phyloP scores from a whole-genome alignment of 2,329 filamentous ascomycete genomes.

The Curvularia verruculosa region DNA sequence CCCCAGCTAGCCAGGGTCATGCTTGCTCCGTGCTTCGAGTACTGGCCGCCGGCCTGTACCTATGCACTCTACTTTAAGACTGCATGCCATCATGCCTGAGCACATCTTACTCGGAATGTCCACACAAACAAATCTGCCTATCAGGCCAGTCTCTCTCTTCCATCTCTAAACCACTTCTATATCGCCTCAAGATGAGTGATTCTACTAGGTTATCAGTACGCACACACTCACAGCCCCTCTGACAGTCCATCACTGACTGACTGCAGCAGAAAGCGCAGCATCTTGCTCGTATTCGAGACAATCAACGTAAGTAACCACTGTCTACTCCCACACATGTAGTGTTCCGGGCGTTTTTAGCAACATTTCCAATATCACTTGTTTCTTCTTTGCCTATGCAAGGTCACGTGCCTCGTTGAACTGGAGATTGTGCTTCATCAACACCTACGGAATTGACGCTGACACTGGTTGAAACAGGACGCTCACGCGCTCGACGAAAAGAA shows the following conservation, averaged over 20 bases:
- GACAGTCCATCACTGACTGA: conserved; percentile 10
- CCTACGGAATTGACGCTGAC: conserved; percentile 14
- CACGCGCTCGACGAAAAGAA: conserved; percentile 74
- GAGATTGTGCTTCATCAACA: neutral
- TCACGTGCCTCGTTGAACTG: neutral
- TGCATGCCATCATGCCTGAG: conserved; percentile 27
- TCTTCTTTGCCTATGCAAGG: neutral
- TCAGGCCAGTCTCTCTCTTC: conserved; percentile 18
- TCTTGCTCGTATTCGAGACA: conserved; percentile 71
- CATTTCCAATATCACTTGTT: neutral
- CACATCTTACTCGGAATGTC: conserved; percentile 30
- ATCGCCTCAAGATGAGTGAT: conserved; percentile 38
- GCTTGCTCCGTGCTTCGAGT: conserved; percentile 17
- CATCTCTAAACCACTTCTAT: conserved; percentile 11
- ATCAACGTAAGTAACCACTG: conserved; percentile 59
- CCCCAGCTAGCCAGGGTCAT: conserved; percentile 27
- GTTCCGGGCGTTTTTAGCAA: neutral
- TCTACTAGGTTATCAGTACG: conserved; percentile 28
- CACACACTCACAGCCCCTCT: neutral
- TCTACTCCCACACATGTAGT: neutral
- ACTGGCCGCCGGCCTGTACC: conserved; percentile 33
- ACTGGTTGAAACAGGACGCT: conserved; percentile 57
- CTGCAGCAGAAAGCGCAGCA: conserved; percentile 46
- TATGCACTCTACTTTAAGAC: conserved; percentile 32
- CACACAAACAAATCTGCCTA: conserved; percentile 22